Conservation (phyloP, 1,139 yeast genomes). For the Pichia sorboxylosa region DNA sequence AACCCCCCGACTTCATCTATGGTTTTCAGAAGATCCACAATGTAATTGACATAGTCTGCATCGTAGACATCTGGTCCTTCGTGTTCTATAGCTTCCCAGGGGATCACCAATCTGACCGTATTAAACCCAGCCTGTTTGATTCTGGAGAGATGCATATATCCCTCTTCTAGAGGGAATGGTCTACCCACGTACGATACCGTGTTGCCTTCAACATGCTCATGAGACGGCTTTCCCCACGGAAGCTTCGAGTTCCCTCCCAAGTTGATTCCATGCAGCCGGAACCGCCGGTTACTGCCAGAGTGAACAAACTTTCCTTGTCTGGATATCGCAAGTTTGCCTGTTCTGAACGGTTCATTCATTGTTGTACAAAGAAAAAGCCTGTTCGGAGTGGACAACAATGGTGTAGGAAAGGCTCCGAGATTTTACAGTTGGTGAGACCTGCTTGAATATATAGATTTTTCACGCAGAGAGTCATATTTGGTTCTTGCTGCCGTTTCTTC, state of each 20-base stretch:
- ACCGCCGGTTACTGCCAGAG: conserved; percentile 38
- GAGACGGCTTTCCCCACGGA: too few relatives aligned
- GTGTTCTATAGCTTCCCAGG: conserved; percentile 94
- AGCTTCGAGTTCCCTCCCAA: conserved; percentile 66
- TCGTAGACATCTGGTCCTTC: conserved; percentile 80
- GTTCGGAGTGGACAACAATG: too few relatives aligned
- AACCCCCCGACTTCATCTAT: conserved; percentile 59
- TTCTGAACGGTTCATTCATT: too few relatives aligned
- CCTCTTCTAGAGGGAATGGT: conserved; percentile 69
- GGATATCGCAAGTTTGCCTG: conserved; percentile 15
- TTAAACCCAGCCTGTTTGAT: conserved; percentile 78
- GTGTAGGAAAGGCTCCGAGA: too few relatives aligned
- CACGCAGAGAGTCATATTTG: too few relatives aligned
- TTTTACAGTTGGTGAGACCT: too few relatives aligned
- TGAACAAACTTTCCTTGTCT: conserved; percentile 50
- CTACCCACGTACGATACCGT: conserved; percentile 68
- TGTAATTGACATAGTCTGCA: conserved; percentile 60
- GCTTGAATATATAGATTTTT: too few relatives aligned
- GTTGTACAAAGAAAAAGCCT: too few relatives aligned
- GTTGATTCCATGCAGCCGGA: conserved; percentile 71
- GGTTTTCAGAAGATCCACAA: conserved; percentile 48
- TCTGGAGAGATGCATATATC: conserved; percentile 53
- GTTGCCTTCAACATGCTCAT: conserved; percentile 64
- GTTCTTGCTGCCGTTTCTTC: too few relatives aligned
- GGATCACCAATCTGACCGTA: conserved; percentile 60